Percentiles rank a stretch among this genome's conserved stretches.
Conservation (phyloP, 768 basidiomycete species). For the Lactarius pseudohatsudake region DNA sequence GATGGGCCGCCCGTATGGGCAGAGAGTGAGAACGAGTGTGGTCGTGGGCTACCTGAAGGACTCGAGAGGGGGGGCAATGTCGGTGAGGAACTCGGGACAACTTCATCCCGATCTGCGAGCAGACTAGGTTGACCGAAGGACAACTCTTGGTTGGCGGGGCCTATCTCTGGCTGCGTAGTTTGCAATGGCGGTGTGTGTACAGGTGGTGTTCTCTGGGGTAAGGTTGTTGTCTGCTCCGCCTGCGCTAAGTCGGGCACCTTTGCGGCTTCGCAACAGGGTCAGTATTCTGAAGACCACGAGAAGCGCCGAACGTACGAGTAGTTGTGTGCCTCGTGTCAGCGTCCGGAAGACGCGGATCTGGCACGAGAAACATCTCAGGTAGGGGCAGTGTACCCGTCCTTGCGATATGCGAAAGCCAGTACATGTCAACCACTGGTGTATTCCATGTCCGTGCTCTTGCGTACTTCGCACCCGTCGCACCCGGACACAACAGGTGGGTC, state of each 20-base stretch:
- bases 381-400: conserved; percentile 49
- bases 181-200: background rate
- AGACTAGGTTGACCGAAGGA: conserved; percentile 11
- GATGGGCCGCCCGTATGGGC: conserved; percentile 7
- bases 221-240: background rate
- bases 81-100: conserved; percentile 21
- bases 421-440: conserved; percentile 65
- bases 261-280: background rate
- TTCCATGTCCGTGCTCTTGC: conserved; percentile 80
- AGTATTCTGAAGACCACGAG: background rate
- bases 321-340: conserved; percentile 32
- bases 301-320: background rate
- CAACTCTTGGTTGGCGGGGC: background rate
- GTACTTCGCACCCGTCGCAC: conserved; percentile 68
- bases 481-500: conserved; percentile 81
- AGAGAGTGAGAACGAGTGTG: conserved; percentile 16
- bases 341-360: conserved; percentile 1
- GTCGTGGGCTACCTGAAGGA: background rate
- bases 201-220: background rate
- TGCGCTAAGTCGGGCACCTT: background rate
- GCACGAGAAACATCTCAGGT: conserved; percentile 37
- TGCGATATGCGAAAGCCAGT: conserved; percentile 68
- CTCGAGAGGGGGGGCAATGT: conserved; percentile 14
- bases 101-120: conserved; percentile 10
- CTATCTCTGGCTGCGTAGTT: conserved; percentile 3